phyloP scores from a whole-genome alignment of 139 green algal species.

The Chlamydomonas asymmetrica region DNA sequence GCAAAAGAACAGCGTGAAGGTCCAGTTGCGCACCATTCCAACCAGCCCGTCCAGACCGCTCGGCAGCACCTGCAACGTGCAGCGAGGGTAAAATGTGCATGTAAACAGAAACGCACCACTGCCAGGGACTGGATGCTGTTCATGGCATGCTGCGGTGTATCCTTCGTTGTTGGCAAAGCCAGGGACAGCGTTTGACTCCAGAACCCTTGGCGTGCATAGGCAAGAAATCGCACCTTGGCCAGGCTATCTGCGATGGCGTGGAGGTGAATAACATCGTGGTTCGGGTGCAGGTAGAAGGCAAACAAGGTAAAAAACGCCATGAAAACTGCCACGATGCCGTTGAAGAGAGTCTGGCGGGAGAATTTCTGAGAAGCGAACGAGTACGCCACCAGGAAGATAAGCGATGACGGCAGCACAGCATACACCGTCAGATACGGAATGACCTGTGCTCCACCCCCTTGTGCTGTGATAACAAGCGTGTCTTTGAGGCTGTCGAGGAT shows the following conservation, averaged over 20 bases:
- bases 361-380: conserved; percentile 67
- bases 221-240: conserved; percentile 15
- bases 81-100: too few species aligned
- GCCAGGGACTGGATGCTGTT: too few species aligned
- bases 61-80: conserved; percentile 40
- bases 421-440: conserved; percentile 87
- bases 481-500: conserved; percentile 93
- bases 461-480: conserved; percentile 90
- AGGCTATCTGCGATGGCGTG: conserved; percentile 47
- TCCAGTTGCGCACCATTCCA: conserved; percentile 92
- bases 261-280: conserved; percentile 77
- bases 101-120: too few species aligned
- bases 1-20: conserved; percentile 95
- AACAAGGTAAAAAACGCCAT: conserved; percentile 84
- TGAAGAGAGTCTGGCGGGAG: conserved; percentile 77
- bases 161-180: too few species aligned
- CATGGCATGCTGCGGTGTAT: too few species aligned
- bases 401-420: conserved; percentile 82
- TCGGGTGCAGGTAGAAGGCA: conserved; percentile 80
- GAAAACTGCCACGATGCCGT: conserved; percentile 83
- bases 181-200: too few species aligned
- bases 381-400: conserved; percentile 84
- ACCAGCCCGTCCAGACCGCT: conserved; percentile 66
- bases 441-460: conserved; percentile 64
- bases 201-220: too few species aligned